Evolutionary conservation across 805 yeast species (phyloP).

Genomic region (Zygoascus ofunaensis): DNA sequence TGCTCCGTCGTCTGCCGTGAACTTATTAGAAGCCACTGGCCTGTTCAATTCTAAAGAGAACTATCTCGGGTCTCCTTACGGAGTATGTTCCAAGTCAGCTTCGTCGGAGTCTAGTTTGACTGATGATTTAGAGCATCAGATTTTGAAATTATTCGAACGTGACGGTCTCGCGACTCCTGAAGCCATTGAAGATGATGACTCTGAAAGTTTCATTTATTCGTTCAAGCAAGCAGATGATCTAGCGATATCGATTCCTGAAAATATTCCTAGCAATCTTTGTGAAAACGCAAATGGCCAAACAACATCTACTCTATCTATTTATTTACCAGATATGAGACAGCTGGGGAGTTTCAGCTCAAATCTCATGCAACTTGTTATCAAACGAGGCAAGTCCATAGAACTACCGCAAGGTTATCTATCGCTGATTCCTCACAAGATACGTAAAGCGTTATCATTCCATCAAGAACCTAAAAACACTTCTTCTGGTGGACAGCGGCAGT

Average conservation of each 20-base stretch:
- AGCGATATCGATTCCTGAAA: not conserved
- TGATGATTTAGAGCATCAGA: slow-evolving; percentile 10
- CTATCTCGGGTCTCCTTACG: not conserved
- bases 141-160: not conserved
- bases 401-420: slow-evolving; percentile 1
- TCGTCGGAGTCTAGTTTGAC: not conserved
- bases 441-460: not conserved
- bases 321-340: slow-evolving; percentile 2
- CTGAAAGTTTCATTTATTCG: not conserved
- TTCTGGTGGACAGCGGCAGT: not conserved
- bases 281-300: not conserved
- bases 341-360: not conserved
- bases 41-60: slow-evolving; percentile 5
- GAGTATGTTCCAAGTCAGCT: not conserved
- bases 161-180: not conserved
- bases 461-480: not conserved
- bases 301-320: not conserved
- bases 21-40: slow-evolving; percentile 7
- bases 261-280: not conserved
- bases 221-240: slow-evolving; percentile 1
- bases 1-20: slow-evolving; percentile 14
- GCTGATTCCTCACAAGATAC: not conserved
- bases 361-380: not conserved
- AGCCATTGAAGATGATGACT: not conserved
- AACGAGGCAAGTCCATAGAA: not conserved